phyloP scores from a whole-genome alignment of 2,329 filamentous ascomycete species.

The Paecilomyces sp. region DNA sequence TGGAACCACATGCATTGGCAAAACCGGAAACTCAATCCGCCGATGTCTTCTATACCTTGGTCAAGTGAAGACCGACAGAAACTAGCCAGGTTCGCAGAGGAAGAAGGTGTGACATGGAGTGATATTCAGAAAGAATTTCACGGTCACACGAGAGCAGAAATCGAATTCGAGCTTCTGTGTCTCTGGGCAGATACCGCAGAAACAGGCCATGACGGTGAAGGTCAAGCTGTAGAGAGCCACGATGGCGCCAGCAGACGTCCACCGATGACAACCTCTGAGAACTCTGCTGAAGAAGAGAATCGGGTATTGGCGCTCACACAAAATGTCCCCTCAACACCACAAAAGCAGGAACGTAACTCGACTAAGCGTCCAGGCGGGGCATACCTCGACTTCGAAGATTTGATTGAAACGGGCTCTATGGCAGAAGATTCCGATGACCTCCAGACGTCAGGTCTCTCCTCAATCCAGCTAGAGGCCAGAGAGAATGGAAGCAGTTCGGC shows the following conservation, averaged over 20 bases:
- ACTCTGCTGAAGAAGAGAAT: background rate
- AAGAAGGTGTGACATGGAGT: slow-evolving; percentile 23
- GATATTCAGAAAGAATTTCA: slow-evolving; percentile 20
- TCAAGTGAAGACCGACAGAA: slow-evolving; percentile 18
- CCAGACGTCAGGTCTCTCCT: slow-evolving; percentile 9
- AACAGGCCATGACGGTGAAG: slow-evolving; percentile 5
- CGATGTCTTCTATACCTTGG: slow-evolving; percentile 20
- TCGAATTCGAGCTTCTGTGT: slow-evolving; percentile 27
- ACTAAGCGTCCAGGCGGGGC: slow-evolving; percentile 1
- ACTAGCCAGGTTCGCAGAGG: slow-evolving; percentile 17
- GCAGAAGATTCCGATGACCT: slow-evolving; percentile 9
- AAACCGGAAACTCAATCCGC: slow-evolving; percentile 17
- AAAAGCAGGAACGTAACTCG: background rate
- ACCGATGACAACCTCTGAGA: background rate
- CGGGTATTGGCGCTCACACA: too few relatives aligned
- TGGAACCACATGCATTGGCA: slow-evolving; percentile 25
- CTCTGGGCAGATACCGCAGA: slow-evolving; percentile 20
- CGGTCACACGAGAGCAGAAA: slow-evolving; percentile 19
- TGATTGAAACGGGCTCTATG: slow-evolving; percentile 1
- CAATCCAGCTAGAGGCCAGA: slow-evolving; percentile 10
- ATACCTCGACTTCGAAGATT: slow-evolving; percentile 7
- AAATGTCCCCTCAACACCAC: background rate
- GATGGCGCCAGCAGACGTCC: slow-evolving; percentile 1
- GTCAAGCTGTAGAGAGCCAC: background rate
- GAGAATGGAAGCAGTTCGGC: background rate